Base-by-base conservation (phyloP, 768 basidiomycete species). In the Termitomyces heimii region DNA sequence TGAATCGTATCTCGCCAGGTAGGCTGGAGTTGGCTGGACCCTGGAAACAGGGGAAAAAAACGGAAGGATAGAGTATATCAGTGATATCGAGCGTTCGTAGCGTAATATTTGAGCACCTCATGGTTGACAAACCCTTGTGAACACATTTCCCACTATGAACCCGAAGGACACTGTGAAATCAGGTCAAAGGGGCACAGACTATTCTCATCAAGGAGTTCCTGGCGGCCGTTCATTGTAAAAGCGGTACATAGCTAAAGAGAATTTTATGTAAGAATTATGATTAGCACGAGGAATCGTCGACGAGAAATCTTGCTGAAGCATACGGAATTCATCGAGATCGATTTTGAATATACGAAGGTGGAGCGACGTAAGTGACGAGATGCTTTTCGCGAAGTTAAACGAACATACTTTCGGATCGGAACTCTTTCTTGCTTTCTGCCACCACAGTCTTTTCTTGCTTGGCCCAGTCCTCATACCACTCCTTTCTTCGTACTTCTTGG, bases 401-500 rank as follows among this genome's bases (percentile, higher is more conserved):
- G 22, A 26, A 49, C 34, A 35, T 35, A 7, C n/a, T 40, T 20
- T 55, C 58, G 62, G 56, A 53, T 63, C 61, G 61, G 58, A 59
- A 39, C 43, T 59, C 56, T 53, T 52, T 13, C 54, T 61, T 63
- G 60, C 47, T 65, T 62, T 49, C 56, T 55, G 51, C 64, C 58
- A 61, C 60, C 44, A 60, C 54, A 31, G 29, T 54, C 53, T 26
- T 58, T 62, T 63, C 60, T 63, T 65, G 60, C 60, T 63, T 58
- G 42, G 37, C 45, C 31, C 50, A 53, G 22, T 55, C 53, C 43
- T 54, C 54, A 65, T 39, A 62, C 47, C 52, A 57, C n/a, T 60
- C 42, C 47, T 47, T 56, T 28, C 42, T 22, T 43, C 26, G 3
- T 61, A 53, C 45, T 47, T 63, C 58, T 63, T 63, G 60, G 32